These are phyloP conservation scores for Spergularia bocconei DNA, from an alignment of 148 eudicot genomes.

Conservation along the genomic window DNA sequence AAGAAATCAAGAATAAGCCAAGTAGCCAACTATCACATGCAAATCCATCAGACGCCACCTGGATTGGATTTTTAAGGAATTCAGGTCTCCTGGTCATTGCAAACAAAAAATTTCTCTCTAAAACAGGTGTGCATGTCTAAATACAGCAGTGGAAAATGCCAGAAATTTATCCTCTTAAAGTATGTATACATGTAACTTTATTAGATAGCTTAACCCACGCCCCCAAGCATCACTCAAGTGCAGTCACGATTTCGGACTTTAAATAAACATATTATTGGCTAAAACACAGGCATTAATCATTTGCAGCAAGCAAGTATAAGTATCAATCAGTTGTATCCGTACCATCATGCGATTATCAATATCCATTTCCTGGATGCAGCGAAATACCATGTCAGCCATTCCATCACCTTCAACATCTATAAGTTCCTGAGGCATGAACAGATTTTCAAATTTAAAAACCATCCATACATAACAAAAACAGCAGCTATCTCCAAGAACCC, in stretches of 20 bases:
- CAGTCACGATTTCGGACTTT: neutral
- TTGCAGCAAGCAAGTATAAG: slow-evolving; percentile 6
- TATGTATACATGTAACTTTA: neutral
- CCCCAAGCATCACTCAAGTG: neutral
- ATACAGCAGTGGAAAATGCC: neutral
- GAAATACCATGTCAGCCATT: slow-evolving; percentile 98
- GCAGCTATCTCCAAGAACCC: neutral
- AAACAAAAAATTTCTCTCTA: neutral
- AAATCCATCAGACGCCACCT: neutral
- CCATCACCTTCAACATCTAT: slow-evolving; percentile 99
- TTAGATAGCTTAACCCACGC: neutral
- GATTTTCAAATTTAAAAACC: slow-evolving; percentile 6
- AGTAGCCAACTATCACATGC: neutral
- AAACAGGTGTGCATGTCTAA: neutral
- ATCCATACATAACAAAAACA: neutral
- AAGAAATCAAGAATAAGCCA: neutral
- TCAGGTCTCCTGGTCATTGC: neutral
- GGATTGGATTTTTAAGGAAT: neutral
- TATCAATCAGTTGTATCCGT: slow-evolving; percentile 11
- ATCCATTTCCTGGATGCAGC: slow-evolving; percentile 98
- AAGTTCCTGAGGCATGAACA: slow-evolving; percentile 65
- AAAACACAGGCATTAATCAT: neutral
- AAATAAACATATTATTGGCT: neutral
- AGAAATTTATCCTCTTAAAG: neutral
- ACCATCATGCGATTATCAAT: slow-evolving; percentile 99